These are phyloP conservation scores for Chaetomium globosum DNA, from an alignment of 2,329 filamentous ascomycete species.

Conservation along the genomic window DNA sequence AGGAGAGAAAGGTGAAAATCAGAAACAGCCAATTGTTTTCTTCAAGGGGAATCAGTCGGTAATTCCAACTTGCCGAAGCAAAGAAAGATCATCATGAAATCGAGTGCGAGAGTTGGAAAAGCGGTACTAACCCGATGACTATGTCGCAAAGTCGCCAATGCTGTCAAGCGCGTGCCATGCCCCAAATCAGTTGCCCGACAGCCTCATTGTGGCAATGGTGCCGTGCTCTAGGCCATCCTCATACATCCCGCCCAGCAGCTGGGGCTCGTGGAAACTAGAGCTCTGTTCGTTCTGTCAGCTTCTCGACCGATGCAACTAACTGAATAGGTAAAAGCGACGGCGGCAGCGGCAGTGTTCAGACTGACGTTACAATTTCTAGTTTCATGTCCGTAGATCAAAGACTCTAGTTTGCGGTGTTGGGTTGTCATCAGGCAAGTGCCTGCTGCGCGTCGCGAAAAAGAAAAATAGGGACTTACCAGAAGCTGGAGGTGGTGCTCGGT, in stretches of 20 bases:
- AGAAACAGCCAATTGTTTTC: constrained; percentile 85
- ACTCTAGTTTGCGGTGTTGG: constrained; percentile 93
- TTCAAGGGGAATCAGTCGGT: constrained; percentile 81
- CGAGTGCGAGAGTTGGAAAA: not conserved
- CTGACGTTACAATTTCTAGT: constrained; percentile 86
- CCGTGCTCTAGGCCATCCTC: constrained; percentile 14
- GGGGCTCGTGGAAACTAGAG: constrained; percentile 27
- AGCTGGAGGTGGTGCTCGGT: constrained; percentile 29
- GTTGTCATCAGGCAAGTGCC: constrained; percentile 71
- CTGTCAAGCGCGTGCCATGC: not conserved
- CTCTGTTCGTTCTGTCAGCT: constrained; percentile 39
- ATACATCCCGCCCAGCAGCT: not conserved
- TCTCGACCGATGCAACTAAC: constrained; percentile 13
- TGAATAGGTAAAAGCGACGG: constrained; percentile 24
- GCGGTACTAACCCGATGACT: constrained; percentile 37
- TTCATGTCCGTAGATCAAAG: constrained; percentile 88
- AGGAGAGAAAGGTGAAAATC: constrained; percentile 50
- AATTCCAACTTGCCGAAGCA: constrained; percentile 85
- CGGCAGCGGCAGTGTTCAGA: constrained; percentile 62
- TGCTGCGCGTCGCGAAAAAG: constrained; percentile 24
- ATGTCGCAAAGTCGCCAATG: constrained; percentile 26
- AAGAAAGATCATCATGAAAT: constrained; percentile 67
- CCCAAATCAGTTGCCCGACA: not conserved
- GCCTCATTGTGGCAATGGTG: constrained; percentile 6
- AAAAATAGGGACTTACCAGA: constrained; percentile 37